Base-by-base conservation (phyloP, 805 yeast species). In the Schwanniomyces vanrijiae region DNA sequence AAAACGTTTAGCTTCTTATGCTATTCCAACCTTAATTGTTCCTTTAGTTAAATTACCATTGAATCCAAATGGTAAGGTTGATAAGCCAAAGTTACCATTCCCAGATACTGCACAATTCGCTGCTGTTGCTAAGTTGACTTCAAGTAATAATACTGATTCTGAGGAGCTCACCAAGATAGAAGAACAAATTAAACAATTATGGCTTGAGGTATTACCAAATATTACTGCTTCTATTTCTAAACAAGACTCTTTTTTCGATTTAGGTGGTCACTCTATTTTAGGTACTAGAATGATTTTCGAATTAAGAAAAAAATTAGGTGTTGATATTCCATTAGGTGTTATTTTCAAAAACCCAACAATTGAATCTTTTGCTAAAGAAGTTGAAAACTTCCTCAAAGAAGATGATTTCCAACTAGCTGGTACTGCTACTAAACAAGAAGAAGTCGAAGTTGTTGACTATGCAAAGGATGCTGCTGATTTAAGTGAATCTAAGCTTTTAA, bases 51-150 rank as follows among this genome's bases (percentile, higher is more conserved):
- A 83, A 58, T 71, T 94, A 62, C 99, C 99, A 21, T 76, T 94
- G 68, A 94, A 94, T 69, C 99, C 99, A 49, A 94, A 94, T 65
- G 99, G 99, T 58, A 94, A 94, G 69, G 90, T 94, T 48, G 99
- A 94, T 72, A 94, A 94, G 73, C 98, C 98, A 31, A 90, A 92
- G 60, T 74, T 94, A 51, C 98, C 97, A 40, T 90, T 88, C 81
- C 99, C 99, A 45, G 89, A 89, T 47, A 78, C 88, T 20, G 92
- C 86, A 14, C 97, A 92, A 69, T 75, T 94, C 53, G 82, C 84
- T 26, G 76, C 83, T 14, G 96, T 90, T 40, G 82, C 96, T 10
- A 69, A 73, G 51, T 55, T 67, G 42, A 77, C 80, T 40, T 64
- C 77, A 16, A 39, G 50, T 26, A 75, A 69, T 8, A 75, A 71